Evolutionary conservation across 176 grass and related monocot genomes (phyloP).

Genomic region (Secale cereale): DNA sequence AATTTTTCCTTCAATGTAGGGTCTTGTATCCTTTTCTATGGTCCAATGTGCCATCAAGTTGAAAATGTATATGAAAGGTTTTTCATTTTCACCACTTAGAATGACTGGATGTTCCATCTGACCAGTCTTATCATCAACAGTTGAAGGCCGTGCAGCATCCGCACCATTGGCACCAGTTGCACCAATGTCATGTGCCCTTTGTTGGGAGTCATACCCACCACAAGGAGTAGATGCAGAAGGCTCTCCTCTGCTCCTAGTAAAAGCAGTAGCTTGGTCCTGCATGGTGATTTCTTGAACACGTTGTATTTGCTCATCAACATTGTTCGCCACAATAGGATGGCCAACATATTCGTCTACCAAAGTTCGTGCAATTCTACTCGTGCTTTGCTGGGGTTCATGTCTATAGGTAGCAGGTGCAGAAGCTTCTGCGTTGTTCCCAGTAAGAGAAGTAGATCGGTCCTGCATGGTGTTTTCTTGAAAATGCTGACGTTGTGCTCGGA

Average conservation of each 20-base stretch:
- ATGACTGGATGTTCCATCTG: conserved; percentile 39
- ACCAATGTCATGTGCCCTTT: conserved; percentile 14
- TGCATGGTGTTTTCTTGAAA: conserved; percentile 32
- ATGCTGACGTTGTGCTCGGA: conserved; percentile 6
- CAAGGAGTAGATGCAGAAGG: conserved; percentile 5
- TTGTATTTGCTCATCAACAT: conserved; percentile 23
- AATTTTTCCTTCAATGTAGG: conserved; percentile 70
- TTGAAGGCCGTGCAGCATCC: conserved; percentile 28
- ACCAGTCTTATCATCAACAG: conserved; percentile 28
- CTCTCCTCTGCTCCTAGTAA: conserved; percentile 16
- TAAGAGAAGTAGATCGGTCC: conserved; percentile 32
- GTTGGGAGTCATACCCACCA: conserved; percentile 7
- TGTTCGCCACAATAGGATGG: conserved; percentile 18
- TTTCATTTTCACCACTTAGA: conserved; percentile 60
- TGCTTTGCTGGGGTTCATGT: conserved; percentile 18
- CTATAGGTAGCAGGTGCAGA: conserved; percentile 14
- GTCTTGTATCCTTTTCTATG: conserved; percentile 37
- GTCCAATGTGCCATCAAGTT: conserved; percentile 62
- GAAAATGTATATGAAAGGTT: conserved; percentile 82
- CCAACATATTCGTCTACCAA: conserved; percentile 24
- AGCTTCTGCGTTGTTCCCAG: conserved; percentile 24
- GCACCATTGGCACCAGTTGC: not conserved
- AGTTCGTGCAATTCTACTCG: conserved; percentile 15
- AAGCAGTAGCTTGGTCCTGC: conserved; percentile 31
- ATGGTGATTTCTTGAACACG: conserved; percentile 30